Base-by-base conservation (phyloP, 2,329 filamentous ascomycete species). In the Cytospora leucostoma region DNA sequence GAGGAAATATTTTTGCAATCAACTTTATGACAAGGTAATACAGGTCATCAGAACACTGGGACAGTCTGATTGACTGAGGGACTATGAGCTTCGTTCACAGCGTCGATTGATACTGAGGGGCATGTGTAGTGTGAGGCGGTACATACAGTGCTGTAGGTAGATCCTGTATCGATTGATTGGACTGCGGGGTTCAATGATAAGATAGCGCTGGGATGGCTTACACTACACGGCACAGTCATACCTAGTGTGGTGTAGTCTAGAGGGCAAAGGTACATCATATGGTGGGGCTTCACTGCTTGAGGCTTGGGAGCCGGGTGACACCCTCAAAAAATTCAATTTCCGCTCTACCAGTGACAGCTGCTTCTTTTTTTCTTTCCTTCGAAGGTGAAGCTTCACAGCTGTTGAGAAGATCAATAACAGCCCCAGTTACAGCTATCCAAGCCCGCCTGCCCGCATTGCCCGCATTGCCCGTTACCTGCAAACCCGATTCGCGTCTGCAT, bases 401-500 rank as follows among this genome's bases (percentile, higher is more conserved):
- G 2, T 47, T 47, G 44, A 17, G 27, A 27, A 27, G 27, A 27
- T 27, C 27, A 3, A 47, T 21, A 47, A 7, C 44, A 7, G n/a
- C 44, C 11, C 10, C 6, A 47, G n/a, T 8, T n/a, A n/a, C n/a
- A n/a, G n/a, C 15, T n/a, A 47, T 8, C 38, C n/a, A 7, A 47
- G n/a, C n/a, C 19, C n/a, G n/a, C n/a, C 38, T 5, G 15, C 38
- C n/a, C 40, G 15, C 40, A 8, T 8, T 19, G 40, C 40, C 17
- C 6, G n/a, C n/a, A n/a, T n/a, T n/a, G n/a, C n/a, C n/a, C n/a
- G n/a, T n/a, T n/a, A n/a, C n/a, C 8, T 21, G 44, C 19, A 47
- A 21, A 47, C 10, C n/a, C n/a, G 44, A 21, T n/a, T 21, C 10
- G n/a, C 38, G 19, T 40, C n/a, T 59, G 61, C 49, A 61, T 21